Evolutionary conservation across 2,329 filamentous ascomycete genomes (phyloP), one percentile per base, ranked within the genome.

Genomic region (Blastomyces emzantsi): DNA sequence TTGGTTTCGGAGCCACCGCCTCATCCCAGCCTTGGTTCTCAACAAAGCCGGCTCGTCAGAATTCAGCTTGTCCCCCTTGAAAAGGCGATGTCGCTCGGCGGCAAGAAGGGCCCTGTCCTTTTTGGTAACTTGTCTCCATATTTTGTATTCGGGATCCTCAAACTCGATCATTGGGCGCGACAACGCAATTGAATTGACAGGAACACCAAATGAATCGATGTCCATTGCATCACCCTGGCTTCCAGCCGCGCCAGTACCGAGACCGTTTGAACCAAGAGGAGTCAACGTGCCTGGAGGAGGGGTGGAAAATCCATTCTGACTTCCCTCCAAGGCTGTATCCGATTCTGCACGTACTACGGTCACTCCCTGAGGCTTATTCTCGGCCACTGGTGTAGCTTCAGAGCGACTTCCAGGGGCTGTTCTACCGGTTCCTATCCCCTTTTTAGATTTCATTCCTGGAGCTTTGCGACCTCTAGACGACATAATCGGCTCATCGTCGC

Each of bases 61-160:
- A 72, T 97, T 96, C 60, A 99, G 81, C 70, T 87, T 90, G 70
- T 92, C 88, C 60, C 88, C 89, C 66, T 88, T 89, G 77, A 99
- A 96, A 17, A 99, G 83, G 49, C 89, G 85, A 74, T 92, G 87
- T 41, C 94, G 85, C 73, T 96, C 90, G 67, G 92, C 91, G 64
- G 94, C 89, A 62, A 93, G 86, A 30, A 89, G 80, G 3, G 94
- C 94, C 66, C 94, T 87, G 71, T 96, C 92, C 73, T 94, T 97
- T 78, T 97, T 97, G 1, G 94, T 99, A 51, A 96, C 91, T 76
- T 97, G 93, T 78, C 97, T 99, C 94, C 95, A 99, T 45, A 94
- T 90, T 74, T 95, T 96, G 78, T 94, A 96, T 73, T 97, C 93
- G 1, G 84, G 79, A 64, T 97, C 92, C 69, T 97, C 92, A 69